Percentiles rank a stretch among this genome's conserved stretches.
phyloP scores from a whole-genome alignment of 306 rosid genomes.

The Cicer cuneatum region DNA sequence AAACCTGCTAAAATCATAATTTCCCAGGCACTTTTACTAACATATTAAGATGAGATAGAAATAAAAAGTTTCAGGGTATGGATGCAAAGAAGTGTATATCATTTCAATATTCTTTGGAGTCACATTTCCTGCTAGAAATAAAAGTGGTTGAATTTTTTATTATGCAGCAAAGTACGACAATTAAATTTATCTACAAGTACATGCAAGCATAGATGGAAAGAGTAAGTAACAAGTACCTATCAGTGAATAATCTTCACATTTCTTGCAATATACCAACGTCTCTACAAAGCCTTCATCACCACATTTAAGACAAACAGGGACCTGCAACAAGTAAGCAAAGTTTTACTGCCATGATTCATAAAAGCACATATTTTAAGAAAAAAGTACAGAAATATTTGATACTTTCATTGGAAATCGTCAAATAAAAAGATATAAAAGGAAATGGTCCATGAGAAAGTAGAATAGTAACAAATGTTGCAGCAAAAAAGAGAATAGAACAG shows the following conservation, averaged over 20 bases:
- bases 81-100: background rate
- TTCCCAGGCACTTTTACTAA: too few relatives aligned
- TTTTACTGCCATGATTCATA: slow-evolving; percentile 2
- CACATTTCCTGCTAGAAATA: background rate
- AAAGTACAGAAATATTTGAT: background rate
- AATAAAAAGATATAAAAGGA: background rate
- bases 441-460: slow-evolving; percentile 22
- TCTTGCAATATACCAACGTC: slow-evolving; percentile 41
- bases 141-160: background rate
- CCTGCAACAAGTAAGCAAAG: slow-evolving; percentile 37
- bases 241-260: slow-evolving; percentile 40
- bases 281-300: slow-evolving; percentile 46
- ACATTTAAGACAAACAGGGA: slow-evolving; percentile 47
- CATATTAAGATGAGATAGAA: background rate
- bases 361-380: slow-evolving; percentile 11
- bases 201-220: slow-evolving; percentile 9
- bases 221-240: slow-evolving; percentile 40
- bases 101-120: slow-evolving; percentile 14
- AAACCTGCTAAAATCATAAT: too few relatives aligned
- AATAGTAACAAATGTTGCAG: slow-evolving; percentile 16
- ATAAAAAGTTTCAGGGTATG: background rate
- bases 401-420: slow-evolving; percentile 1
- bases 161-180: slow-evolving; percentile 20
- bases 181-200: slow-evolving; percentile 5
- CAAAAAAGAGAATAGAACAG: background rate